A percentile compares a stretch with the other conserved stretches of the same genome.
phyloP scores from a whole-genome alignment of 208 protist genomes.

The Trypanosoma congolense region DNA sequence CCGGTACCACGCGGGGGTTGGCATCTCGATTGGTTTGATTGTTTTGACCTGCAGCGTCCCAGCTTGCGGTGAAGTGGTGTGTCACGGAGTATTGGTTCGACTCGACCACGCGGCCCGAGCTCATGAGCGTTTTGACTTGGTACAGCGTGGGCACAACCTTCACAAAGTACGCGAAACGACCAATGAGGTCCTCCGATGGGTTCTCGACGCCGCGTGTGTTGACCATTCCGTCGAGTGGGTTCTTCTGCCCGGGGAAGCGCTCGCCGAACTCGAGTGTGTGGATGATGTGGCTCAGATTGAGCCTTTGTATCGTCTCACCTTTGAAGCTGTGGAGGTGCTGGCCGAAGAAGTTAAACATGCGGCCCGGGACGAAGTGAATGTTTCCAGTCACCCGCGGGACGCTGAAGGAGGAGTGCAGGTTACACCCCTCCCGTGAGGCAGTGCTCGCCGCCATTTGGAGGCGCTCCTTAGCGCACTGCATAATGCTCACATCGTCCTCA shows the following conservation, averaged over 20 bases:
- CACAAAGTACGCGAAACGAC: constrained; percentile 86
- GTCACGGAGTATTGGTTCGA: constrained; percentile 90
- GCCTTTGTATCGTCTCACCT: constrained; percentile 29
- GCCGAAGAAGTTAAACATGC: constrained; percentile 36
- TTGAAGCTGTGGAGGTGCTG: constrained; percentile 56
- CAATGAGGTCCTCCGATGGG: constrained; percentile 33
- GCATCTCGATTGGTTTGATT: neutral
- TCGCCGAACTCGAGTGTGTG: constrained; percentile 78
- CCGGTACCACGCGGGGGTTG: constrained; percentile 32
- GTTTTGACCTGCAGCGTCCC: neutral
- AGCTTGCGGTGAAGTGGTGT: constrained; percentile 58
- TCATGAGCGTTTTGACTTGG: constrained; percentile 32
- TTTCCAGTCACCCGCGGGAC: constrained; percentile 79
- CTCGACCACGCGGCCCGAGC: constrained; percentile 28
- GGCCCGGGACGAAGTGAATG: constrained; percentile 77
- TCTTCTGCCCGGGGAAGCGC: constrained; percentile 62
- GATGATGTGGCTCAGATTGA: constrained; percentile 80
- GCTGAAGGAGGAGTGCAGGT: constrained; percentile 53
- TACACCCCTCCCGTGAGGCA: constrained; percentile 67
- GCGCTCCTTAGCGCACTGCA: constrained; percentile 68
- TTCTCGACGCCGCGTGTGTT: constrained; percentile 26
- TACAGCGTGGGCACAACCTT: constrained; percentile 86
- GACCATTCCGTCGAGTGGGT: constrained; percentile 60
- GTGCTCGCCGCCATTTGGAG: constrained; percentile 22
- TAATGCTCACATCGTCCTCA: constrained; percentile 49